These are phyloP conservation scores for Dipodascus geniculatus DNA, from an alignment of 805 yeast genomes.

Conservation along the genomic window DNA sequence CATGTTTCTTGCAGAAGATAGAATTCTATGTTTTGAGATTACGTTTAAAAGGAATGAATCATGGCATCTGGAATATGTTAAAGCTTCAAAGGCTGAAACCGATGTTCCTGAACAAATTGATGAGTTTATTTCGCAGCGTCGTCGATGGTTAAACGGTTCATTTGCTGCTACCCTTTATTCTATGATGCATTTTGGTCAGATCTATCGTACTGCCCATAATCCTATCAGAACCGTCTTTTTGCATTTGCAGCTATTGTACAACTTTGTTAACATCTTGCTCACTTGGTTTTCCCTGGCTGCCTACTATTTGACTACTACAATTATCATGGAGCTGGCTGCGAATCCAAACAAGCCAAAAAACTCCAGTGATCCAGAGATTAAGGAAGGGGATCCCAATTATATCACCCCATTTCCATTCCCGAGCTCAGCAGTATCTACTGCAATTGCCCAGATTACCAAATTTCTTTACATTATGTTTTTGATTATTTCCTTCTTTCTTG, in stretches of 20 bases:
- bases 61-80: conserved; percentile 54
- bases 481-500: conserved; percentile 43
- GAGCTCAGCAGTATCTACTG: conserved; percentile 21
- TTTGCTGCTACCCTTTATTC: conserved; percentile 77
- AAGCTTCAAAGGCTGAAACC: conserved; percentile 55
- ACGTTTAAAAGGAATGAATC: conserved; percentile 44
- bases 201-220: conserved; percentile 33
- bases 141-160: conserved; percentile 62
- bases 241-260: conserved; percentile 42
- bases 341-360: conserved; percentile 14
- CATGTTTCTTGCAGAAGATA: conserved; percentile 61
- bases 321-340: conserved; percentile 34
- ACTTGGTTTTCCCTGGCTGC: conserved; percentile 52
- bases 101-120: conserved; percentile 55
- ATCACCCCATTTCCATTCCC: conserved; percentile 24
- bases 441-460: conserved; percentile 36
- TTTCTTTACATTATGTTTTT: conserved; percentile 44
- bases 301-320: conserved; percentile 45
- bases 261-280: conserved; percentile 36
- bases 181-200: conserved; percentile 38
- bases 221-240: conserved; percentile 34
- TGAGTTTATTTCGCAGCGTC: conserved; percentile 51
- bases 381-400: conserved; percentile 31
- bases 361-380: neutral
- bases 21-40: conserved; percentile 54